Base-by-base conservation (phyloP, 2,329 filamentous ascomycete species). In the Chaetomiaceae sp. region DNA sequence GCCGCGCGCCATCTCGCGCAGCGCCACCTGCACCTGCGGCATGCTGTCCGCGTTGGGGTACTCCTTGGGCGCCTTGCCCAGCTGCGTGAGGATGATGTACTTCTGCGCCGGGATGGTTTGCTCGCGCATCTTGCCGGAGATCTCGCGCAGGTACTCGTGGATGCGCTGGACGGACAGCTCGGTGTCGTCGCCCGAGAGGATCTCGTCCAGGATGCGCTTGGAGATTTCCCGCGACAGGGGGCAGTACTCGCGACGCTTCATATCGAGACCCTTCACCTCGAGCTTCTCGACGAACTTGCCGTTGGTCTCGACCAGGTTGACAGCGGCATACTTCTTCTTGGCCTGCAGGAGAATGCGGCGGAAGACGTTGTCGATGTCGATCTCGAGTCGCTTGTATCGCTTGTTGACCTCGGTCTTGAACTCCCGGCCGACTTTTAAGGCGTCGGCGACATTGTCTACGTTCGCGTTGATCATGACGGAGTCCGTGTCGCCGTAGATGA, bases 391-490 rank as follows among this genome's bases (percentile, higher is more conserved):
- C 60, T 77, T 86, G 67, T 98, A 98, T 52, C 85, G 83, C 58
- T 95, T 88, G 62, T 98, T 98, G 68, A 98, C 93, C 19, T 88
- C 81, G 58, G 82, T 84, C 70, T 96, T 97, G 75, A 98, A 97
- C 53, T 97, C 88, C 36, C 88, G 83, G 47, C 93, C 94, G 42
- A 98, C 86, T 62, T 86, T 90, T 58, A 96, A 72, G 2, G 93
- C 93, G 59, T 95, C 89, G 26, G 86, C 81, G 24, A 97, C 86
- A 56, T 86, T 95, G 67, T 96, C 88, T 45, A 93, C 89, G 61
- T 97, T 97, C 53, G 93, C 95, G 62, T 98, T 98, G 73, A 98
- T 97, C 93, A 98, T 98, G 68, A 98, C 93, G 8, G 93, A 98
- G 68, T 98, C 93, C 11, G 93, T 98, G 68, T 98, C 93, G 71